A percentile compares a stretch with the other conserved stretches of the same genome.
These are phyloP conservation scores for Breynia disticha DNA, from an alignment of 441 rosid species.

Conservation along the genomic window DNA sequence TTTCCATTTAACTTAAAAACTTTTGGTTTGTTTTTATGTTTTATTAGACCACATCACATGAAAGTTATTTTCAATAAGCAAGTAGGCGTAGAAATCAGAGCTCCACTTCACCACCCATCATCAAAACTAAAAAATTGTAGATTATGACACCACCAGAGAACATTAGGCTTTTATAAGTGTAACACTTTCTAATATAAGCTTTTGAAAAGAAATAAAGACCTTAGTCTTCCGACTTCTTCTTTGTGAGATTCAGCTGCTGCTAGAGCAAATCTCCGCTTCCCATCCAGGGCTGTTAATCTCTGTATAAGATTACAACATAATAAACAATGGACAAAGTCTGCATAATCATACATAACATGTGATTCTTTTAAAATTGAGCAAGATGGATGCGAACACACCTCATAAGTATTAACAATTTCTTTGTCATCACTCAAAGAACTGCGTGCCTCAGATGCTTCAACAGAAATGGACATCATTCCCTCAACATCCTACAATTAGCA, in stretches of 20 bases:
- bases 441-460: conserved; percentile 93
- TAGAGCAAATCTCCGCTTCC: conserved; percentile 97
- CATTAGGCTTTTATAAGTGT: neutral
- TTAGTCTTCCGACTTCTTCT: conserved; percentile 90
- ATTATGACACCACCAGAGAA: too few species aligned
- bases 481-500: conserved; percentile 67
- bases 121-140: too few species aligned
- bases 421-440: conserved; percentile 91
- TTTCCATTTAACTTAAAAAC: too few species aligned
- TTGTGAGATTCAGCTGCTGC: conserved; percentile 88
- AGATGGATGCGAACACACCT: conserved; percentile 35
- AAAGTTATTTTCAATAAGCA: too few species aligned
- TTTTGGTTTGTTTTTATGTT: too few species aligned
- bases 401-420: conserved; percentile 87
- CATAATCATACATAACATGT: neutral
- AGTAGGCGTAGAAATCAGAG: too few species aligned
- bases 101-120: too few species aligned
- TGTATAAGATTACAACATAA: conserved; percentile 20
- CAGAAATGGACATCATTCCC: conserved; percentile 99
- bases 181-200: conserved; percentile 4
- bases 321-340: conserved; percentile 7
- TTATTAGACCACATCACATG: too few species aligned
- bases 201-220: conserved; percentile 40
- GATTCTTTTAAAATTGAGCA: conserved; percentile 10
- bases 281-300: conserved; percentile 98